Base-by-base conservation (phyloP, 306 rosid species). In the Cucurbita ficifolia region DNA sequence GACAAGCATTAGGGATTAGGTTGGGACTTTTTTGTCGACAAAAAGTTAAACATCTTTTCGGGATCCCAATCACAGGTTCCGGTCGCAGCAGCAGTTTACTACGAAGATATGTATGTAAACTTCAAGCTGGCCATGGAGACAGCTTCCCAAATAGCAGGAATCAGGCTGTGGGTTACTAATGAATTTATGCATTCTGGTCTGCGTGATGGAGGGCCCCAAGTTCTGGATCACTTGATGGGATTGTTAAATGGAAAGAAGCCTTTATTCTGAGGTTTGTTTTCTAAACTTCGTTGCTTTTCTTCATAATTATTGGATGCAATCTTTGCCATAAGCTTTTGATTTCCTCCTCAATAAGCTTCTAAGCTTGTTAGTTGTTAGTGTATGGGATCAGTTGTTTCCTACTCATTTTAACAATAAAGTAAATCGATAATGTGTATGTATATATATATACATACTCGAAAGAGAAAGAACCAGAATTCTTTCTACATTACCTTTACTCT, bases 141-240 rank as follows among this genome's bases (percentile, higher is more conserved):
- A 39, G 96, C 96, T 81, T 77, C 96, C 67, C 87, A 91, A 65
- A 91, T 94, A 60, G 91, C 85, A 17, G 96, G 92, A 82, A 86
- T 89, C 73, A 87, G 96, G 80, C 82, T 79, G 64, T 94, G 96
- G 96, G 75, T 94, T 75, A 91, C 92, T 11, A 94, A 91, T 5
- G 97, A 94, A 79, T 91, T 79, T 79, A 89, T 91, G 99, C 99
- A 91, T 88, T 94, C 99, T 62, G 99, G 99, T 73, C 81, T 94
- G 72, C 92, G 95, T 2, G 97, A 94, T 64, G 86, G 70, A 7
- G 96, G 99, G 73, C 73, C 76, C 63, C 90, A 86, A 70, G 95
- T 94, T 76, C 79, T 91, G 11, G 96, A 91, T 78, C 96, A 89
- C 75, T 85, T 94, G 89, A 33, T 91, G 82, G 96, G 88, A 77